phyloP scores from a whole-genome alignment of 2,329 filamentous ascomycete species.

The Clarireedia hainanense region DNA sequence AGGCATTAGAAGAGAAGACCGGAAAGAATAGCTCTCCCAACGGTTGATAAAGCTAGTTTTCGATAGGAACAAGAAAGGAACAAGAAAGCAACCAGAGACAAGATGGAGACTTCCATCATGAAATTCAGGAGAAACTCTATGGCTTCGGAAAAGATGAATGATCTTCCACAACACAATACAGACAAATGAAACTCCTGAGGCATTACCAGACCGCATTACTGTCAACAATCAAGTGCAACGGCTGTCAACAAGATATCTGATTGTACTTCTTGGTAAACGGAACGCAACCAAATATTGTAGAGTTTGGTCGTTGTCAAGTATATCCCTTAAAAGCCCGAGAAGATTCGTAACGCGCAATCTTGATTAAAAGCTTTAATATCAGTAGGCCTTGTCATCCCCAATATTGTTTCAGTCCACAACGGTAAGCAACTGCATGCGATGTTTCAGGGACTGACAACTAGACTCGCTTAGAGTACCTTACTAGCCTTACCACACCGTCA shows the following conservation, averaged over 20 bases:
- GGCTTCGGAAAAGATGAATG: neutral
- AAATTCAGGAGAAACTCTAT: slow-evolving; percentile 5
- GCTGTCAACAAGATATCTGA: neutral
- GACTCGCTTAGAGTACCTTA: neutral
- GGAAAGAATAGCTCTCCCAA: slow-evolving; percentile 29
- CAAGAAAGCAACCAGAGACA: neutral
- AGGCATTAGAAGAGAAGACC: slow-evolving; percentile 25
- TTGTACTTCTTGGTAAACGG: neutral
- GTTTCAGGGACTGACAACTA: neutral
- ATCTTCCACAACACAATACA: neutral
- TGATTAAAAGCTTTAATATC: neutral
- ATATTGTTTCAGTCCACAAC: neutral
- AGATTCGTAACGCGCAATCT: neutral
- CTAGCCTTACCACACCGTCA: neutral
- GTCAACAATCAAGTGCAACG: neutral
- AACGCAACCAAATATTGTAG: neutral
- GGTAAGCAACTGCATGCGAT: neutral
- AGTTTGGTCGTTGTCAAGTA: neutral
- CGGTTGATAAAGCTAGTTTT: slow-evolving; percentile 17
- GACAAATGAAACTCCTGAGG: neutral
- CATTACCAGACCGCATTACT: neutral
- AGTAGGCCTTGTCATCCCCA: neutral
- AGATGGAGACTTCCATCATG: neutral
- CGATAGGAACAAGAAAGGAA: slow-evolving; percentile 4
- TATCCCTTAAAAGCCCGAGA: too few relatives aligned